A percentile compares a stretch with the other conserved stretches of the same genome.
phyloP scores from a whole-genome alignment of 164 flowering plant genomes.

The Stephania cephalantha region DNA sequence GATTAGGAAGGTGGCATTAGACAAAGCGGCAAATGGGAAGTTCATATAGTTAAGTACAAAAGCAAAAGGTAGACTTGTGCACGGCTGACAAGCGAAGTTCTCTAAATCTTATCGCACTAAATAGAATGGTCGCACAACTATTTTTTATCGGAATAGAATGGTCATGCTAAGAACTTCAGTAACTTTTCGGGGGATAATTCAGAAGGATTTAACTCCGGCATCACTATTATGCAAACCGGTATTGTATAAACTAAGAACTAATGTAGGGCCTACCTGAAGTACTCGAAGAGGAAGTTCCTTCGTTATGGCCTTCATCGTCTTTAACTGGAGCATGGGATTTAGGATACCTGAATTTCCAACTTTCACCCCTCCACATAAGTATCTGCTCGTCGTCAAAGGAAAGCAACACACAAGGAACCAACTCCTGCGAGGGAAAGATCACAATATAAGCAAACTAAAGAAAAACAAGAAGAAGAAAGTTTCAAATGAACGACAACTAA shows the following conservation, averaged over 20 bases:
- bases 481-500: background rate
- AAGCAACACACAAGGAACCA: constrained; percentile 91
- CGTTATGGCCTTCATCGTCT: constrained; percentile 9
- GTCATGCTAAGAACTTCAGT: background rate
- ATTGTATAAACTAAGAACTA: background rate
- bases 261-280: constrained; percentile 33
- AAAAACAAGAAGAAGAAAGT: background rate
- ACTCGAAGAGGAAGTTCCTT: constrained; percentile 10
- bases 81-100: too few relatives aligned
- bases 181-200: too few relatives aligned
- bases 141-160: background rate
- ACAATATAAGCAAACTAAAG: background rate
- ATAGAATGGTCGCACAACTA: too few relatives aligned
- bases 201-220: background rate
- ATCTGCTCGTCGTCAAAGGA: constrained; percentile 93
- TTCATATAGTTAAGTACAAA: background rate
- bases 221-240: background rate
- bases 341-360: constrained; percentile 73
- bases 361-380: constrained; percentile 80
- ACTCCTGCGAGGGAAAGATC: constrained; percentile 48
- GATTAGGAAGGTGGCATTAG: background rate
- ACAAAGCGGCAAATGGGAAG: background rate
- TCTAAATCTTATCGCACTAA: too few relatives aligned
- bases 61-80: background rate
- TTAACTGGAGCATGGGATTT: constrained; percentile 17